These are phyloP conservation scores for Corrigiola litoralis DNA, from an alignment of 179 eudicot genomes.

Conservation along the genomic window DNA sequence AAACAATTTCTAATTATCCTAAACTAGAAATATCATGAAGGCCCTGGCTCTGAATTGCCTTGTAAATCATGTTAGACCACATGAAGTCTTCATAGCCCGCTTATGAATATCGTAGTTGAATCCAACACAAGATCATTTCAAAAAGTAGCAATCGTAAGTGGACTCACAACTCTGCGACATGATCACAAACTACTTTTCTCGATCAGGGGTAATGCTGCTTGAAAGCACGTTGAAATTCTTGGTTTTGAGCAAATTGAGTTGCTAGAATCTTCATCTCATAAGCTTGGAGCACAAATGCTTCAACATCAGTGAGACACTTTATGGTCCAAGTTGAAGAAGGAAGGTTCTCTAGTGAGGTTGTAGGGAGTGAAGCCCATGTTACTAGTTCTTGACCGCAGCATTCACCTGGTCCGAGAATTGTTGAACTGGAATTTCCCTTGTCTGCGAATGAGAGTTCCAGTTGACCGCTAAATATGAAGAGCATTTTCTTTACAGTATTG, in stretches of 20 bases:
- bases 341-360: constrained; percentile 6
- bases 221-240: constrained; percentile 13
- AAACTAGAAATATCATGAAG: no score
- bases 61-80: neutral
- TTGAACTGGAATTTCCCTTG: neutral
- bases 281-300: constrained; percentile 11
- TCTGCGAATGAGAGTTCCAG: constrained; percentile 4
- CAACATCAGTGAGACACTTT: constrained; percentile 12
- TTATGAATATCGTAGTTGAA: neutral
- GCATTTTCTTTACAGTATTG: neutral
- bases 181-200: neutral
- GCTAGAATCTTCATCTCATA: constrained; percentile 11
- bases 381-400: constrained; percentile 12
- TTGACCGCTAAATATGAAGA: constrained; percentile 5
- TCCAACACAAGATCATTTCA: neutral
- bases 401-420: neutral
- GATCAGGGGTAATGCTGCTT: constrained; percentile 18
- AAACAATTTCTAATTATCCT: neutral
- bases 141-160: no score
- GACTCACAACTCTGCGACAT: neutral
- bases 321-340: constrained; percentile 16
- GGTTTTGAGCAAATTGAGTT: constrained; percentile 10
- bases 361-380: constrained; percentile 11
- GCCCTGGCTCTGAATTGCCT: no score
- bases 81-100: neutral